A percentile compares a stretch with the other conserved stretches of the same genome.
Conservation (phyloP, 768 basidiomycete species). For the Calocera viscosa region DNA sequence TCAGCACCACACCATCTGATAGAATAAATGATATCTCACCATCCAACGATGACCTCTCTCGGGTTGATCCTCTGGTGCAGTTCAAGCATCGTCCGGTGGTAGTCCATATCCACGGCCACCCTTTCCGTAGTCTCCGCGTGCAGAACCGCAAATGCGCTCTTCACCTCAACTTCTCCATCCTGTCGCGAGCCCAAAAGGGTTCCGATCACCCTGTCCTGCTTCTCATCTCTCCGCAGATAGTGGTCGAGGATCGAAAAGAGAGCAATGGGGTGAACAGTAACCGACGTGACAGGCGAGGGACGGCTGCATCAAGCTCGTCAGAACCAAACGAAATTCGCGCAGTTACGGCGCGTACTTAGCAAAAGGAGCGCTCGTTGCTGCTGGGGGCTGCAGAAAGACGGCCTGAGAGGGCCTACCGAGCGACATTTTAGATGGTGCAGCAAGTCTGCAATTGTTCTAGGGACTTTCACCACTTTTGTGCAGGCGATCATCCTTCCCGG, state of each 20-base stretch:
- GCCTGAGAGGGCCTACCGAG: constrained; percentile 4
- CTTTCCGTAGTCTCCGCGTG: constrained; percentile 87
- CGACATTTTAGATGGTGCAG: not conserved
- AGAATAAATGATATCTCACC: constrained; percentile 40
- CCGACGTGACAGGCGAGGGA: constrained; percentile 27
- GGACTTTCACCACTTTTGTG: not conserved
- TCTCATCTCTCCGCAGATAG: constrained; percentile 74
- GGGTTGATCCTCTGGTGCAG: constrained; percentile 73
- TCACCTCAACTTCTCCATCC: constrained; percentile 47
- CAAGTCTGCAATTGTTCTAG: too few relatives aligned
- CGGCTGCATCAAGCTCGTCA: not conserved
- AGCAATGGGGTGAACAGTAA: constrained; percentile 83
- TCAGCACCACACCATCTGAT: not conserved
- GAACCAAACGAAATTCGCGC: not conserved
- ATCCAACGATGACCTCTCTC: constrained; percentile 86
- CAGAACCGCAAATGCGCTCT: constrained; percentile 78
- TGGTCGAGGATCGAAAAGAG: constrained; percentile 94
- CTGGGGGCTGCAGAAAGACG: not conserved
- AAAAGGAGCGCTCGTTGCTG: not conserved
- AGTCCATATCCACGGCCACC: constrained; percentile 93
- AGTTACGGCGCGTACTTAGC: not conserved
- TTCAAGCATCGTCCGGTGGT: constrained; percentile 87
- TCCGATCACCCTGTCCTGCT: constrained; percentile 83
- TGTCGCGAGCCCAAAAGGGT: constrained; percentile 80
- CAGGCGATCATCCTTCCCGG: not conserved